Conservation (phyloP, 2,329 filamentous ascomycete species). For the Cryphonectria naterciae region DNA sequence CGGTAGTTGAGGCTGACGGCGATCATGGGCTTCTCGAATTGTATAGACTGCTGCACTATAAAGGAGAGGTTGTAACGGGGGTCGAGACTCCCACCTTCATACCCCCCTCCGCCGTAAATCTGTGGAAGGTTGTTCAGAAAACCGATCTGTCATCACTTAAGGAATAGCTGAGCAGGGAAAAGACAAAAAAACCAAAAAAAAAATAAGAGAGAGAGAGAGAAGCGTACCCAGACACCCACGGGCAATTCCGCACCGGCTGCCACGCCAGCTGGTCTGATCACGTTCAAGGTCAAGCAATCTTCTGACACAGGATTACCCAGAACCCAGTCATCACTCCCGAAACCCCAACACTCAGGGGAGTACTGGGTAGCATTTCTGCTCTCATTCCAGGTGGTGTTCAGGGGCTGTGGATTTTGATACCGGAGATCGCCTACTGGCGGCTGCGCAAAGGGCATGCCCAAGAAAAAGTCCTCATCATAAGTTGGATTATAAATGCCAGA, state of each 20-base stretch:
- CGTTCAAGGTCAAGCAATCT: slow-evolving; percentile 66
- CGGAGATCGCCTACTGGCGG: slow-evolving; percentile 43
- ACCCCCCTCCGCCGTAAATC: slow-evolving; percentile 52
- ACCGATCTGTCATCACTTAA: slow-evolving; percentile 6
- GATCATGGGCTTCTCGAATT: slow-evolving; percentile 40
- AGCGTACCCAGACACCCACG: slow-evolving; percentile 16
- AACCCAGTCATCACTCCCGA: slow-evolving; percentile 39
- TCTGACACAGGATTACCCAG: slow-evolving; percentile 43
- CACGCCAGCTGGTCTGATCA: slow-evolving; percentile 58
- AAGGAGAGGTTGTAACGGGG: slow-evolving; percentile 61
- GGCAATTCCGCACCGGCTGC: slow-evolving; percentile 35
- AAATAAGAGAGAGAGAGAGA: neutral
- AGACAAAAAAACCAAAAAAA: neutral
- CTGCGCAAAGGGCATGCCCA: slow-evolving; percentile 61
- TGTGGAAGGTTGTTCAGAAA: slow-evolving; percentile 36
- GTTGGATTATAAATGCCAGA: slow-evolving; percentile 37
- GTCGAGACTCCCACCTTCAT: slow-evolving; percentile 40
- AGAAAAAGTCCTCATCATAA: slow-evolving; percentile 54
- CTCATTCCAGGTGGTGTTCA: slow-evolving; percentile 48
- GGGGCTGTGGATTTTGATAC: slow-evolving; percentile 27
- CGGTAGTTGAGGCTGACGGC: slow-evolving; percentile 55
- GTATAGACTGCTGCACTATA: slow-evolving; percentile 51
- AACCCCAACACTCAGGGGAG: slow-evolving; percentile 53
- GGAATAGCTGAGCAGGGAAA: neutral
- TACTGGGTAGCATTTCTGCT: slow-evolving; percentile 48